Conservation (phyloP, 2,329 filamentous ascomycete species). For the Exophiala viscosa region DNA sequence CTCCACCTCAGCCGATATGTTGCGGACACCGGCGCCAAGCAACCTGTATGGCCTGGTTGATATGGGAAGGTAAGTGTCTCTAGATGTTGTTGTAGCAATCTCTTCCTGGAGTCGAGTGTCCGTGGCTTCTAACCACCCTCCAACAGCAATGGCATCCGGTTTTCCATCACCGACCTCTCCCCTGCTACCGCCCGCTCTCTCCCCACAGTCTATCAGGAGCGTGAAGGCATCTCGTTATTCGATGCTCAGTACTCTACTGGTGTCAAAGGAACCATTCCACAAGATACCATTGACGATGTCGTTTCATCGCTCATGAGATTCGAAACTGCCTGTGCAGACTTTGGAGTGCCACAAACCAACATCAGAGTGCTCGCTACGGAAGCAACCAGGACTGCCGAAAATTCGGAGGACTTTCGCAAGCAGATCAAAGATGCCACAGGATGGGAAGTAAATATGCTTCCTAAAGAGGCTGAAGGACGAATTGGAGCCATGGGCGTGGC, state of each 20-base stretch:
- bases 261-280: constrained; percentile 51
- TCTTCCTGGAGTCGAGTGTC: background rate
- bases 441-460: constrained; percentile 67
- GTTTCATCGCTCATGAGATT: constrained; percentile 66
- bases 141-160: constrained; percentile 78
- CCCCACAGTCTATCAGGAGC: constrained; percentile 71
- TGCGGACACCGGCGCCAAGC: constrained; percentile 18
- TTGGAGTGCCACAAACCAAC: constrained; percentile 61
- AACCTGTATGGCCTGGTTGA: constrained; percentile 39
- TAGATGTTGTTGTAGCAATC: background rate
- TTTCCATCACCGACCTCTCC: constrained; percentile 80
- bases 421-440: constrained; percentile 62
- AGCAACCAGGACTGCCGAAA: constrained; percentile 76
- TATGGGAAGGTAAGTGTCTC: constrained; percentile 38
- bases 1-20: no score
- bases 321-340: constrained; percentile 64
- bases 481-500: constrained; percentile 81
- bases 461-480: constrained; percentile 75
- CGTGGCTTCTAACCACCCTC: background rate
- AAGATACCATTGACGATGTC: constrained; percentile 62
- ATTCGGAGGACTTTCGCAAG: constrained; percentile 66
- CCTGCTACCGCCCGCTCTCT: constrained; percentile 68
- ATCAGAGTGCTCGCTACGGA: constrained; percentile 81
- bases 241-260: constrained; percentile 59
- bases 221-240: constrained; percentile 79